Base-by-base conservation (phyloP, 208 protist species). In the Crithidia bombi region DNA sequence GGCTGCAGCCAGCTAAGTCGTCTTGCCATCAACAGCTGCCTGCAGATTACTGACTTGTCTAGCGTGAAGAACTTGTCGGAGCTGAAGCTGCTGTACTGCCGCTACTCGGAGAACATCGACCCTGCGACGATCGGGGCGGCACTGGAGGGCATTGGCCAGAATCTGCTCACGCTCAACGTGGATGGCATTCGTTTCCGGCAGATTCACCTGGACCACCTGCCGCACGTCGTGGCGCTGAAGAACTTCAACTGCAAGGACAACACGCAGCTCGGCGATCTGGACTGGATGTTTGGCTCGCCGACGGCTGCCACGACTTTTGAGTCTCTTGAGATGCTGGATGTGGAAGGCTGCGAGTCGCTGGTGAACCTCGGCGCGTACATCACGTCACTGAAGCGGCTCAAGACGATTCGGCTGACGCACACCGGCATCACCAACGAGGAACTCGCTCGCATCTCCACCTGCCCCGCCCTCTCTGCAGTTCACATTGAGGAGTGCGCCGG, bases 191-290 rank as follows among this genome's bases (percentile, higher is more conserved):
- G 75, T 36, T 91, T 91, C 47, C 58, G 44, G 36, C 21, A 68
- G 41, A 72, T 91, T 11, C 55, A 84, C 57, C 57, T 85, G 43
- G 28, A 59, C 17, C 30, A 64, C 23, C 54, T 88, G 41, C 77
- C 81, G 17, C 36, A 35, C 15, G 39, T 50, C 10, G 73, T 69
- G 12, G 74, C 82, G 32, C 69, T 91, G 49, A 87, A 88, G 52
- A 88, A 87, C 79, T 76, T 90, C 54, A 90, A 87, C 69, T 61
- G 83, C 51, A 87, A 87, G 59, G 85, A 91, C 76, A 91, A 91
- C 68, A 76, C 59, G 7, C 77, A 72, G 39, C 63, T 89, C 36
- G 54, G 44, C n/a, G 57, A 73, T 28, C 39, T 89, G 46, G 41
- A 59, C n/a, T 89, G 79, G 78, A 46, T 89, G 38, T 73, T 80